Percentiles rank a stretch among this genome's conserved stretches.
phyloP scores from a whole-genome alignment of 2,329 filamentous ascomycete genomes.

The Colletotrichum aenigma region DNA sequence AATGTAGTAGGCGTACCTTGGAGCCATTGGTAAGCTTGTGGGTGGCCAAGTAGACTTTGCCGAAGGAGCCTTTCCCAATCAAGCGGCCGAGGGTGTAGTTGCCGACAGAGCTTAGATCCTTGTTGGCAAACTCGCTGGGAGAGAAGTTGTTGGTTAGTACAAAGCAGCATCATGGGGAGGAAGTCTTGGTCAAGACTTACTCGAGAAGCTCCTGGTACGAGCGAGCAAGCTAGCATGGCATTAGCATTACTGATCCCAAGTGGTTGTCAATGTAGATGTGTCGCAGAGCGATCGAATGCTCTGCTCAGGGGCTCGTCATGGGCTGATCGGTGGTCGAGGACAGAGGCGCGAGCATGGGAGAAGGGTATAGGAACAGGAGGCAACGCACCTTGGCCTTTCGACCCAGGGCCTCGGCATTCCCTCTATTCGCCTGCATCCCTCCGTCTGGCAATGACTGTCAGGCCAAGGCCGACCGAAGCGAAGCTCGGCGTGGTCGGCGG shows the following conservation, averaged over 20 bases:
- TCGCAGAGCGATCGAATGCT: background rate
- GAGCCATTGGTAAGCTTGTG: conserved; percentile 99
- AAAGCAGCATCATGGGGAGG: background rate
- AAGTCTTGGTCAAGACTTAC: conserved; percentile 58
- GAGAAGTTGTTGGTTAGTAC: background rate
- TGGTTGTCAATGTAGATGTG: background rate
- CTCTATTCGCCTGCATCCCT: conserved; percentile 60
- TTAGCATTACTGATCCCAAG: background rate
- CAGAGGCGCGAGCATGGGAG: background rate
- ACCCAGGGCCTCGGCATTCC: conserved; percentile 61
- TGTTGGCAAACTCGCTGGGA: conserved; percentile 86
- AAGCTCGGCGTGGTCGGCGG: background rate
- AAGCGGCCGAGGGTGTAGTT: conserved; percentile 92
- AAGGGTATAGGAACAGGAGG: background rate
- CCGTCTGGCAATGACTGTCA: conserved; percentile 23
- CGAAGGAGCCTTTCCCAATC: conserved; percentile 97
- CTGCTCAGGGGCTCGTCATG: background rate
- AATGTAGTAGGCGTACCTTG: conserved; percentile 65
- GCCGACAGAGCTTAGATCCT: conserved; percentile 88
- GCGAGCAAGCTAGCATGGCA: conserved; percentile 75
- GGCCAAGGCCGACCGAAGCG: conserved; percentile 17
- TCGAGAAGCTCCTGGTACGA: conserved; percentile 96
- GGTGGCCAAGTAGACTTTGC: conserved; percentile 93
- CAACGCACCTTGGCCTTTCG: conserved; percentile 63
- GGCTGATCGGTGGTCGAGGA: background rate